Base-by-base conservation (phyloP, 805 yeast species). In the Novakomyces olei region DNA sequence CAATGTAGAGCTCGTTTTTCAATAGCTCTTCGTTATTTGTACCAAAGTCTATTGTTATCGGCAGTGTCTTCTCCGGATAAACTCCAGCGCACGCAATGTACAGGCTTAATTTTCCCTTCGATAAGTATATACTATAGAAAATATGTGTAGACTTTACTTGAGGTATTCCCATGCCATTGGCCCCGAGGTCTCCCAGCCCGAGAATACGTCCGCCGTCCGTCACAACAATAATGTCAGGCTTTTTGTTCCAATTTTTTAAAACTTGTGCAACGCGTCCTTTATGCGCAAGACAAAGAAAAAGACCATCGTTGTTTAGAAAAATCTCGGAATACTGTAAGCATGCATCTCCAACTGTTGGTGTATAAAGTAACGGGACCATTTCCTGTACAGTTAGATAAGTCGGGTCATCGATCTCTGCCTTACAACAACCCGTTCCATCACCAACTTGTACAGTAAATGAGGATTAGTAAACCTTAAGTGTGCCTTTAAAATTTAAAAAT, bases 121-220 rank as follows among this genome's bases (percentile, higher is more conserved):
- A n/a, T n/a, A n/a, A n/a, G n/a, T n/a, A n/a, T n/a, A n/a, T n/a
- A n/a, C n/a, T n/a, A n/a, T n/a, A n/a, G n/a, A n/a, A n/a, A 95
- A 85, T 83, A 38, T 88, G 63, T 8, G 91, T 92, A 45, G 85
- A 67, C 53, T 88, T 88, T 31, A 95, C 85, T 43, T 75, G 71
- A 36, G 85, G 64, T 37, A 77, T 77, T 57, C 91, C 67, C 35
- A 74, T 61, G 54, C 81, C 83, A 49, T 85, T 85, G 30, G 73
- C 80, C 55, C 92, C 91, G 57, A 76, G 88, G 50, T 77, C 91
- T 42, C 92, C 92, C 45, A 77, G 75, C 41, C 92, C 92, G 42
- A 77, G 61, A 40, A 77, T 77, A 43, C 88, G 91, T 50, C 75
- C 88, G 45, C 88, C 81, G 49, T 77, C 92, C 16, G 79, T 65